These are phyloP conservation scores for Candida peoriensis DNA, from an alignment of 805 yeast genomes.

Conservation along the genomic window DNA sequence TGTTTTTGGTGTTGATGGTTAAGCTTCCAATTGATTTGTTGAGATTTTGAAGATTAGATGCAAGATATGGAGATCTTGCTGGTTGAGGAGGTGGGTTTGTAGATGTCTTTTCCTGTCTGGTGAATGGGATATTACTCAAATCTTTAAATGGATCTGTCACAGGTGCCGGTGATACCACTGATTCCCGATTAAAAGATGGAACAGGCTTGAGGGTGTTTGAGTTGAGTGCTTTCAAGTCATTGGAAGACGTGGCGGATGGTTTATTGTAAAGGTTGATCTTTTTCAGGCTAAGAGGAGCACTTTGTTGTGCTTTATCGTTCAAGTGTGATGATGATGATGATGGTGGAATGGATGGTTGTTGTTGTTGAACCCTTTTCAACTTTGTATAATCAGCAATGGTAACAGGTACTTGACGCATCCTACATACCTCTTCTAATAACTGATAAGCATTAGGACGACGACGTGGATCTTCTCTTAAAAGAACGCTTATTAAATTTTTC, in stretches of 20 bases:
- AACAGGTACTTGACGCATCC: conserved; percentile 47
- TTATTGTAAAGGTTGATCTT: not conserved
- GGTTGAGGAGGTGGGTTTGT: conserved; percentile 17
- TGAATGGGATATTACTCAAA: not conserved
- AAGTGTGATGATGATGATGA: not conserved
- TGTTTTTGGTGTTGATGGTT: conserved; percentile 7
- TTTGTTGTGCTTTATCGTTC: not conserved
- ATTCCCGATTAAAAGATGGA: conserved; percentile 1
- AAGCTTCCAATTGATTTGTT: conserved; percentile 21
- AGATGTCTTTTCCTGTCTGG: conserved; percentile 1
- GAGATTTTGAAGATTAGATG: conserved; percentile 9
- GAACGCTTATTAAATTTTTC: conserved; percentile 56
- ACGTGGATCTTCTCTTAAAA: conserved; percentile 61
- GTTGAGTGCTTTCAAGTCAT: not conserved
- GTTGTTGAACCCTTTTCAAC: conserved; percentile 13
- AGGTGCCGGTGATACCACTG: not conserved
- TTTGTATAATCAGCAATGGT: conserved; percentile 36
- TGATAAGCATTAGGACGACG: conserved; percentile 73
- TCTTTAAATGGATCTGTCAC: conserved; percentile 10
- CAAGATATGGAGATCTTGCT: conserved; percentile 15
- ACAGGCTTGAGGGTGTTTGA: not conserved
- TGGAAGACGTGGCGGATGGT: conserved; percentile 1
- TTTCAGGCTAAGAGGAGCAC: not conserved
- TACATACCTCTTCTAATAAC: conserved; percentile 60
- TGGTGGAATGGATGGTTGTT: conserved; percentile 1